Evolutionary conservation across 2,329 filamentous ascomycete species (phyloP), one percentile per base, ranked within the genome.

Genomic region (Tolypocladium amazonense): DNA sequence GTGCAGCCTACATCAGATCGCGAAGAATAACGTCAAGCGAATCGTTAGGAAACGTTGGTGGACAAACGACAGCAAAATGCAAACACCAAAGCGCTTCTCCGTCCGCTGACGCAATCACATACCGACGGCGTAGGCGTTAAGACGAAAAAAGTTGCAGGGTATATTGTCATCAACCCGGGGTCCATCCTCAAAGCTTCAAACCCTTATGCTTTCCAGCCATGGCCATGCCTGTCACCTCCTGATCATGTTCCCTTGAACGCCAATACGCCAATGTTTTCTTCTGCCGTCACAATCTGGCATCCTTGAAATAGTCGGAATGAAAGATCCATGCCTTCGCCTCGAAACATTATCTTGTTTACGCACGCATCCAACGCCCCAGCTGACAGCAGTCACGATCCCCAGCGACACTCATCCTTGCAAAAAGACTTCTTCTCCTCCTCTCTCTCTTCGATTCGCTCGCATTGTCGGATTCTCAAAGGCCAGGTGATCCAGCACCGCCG

Each of bases 401-500:
- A 25, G n/a, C n/a, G 23, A 25, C 12, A 25, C 47, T 18, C 47
- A 8, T 11, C 27, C 27, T n/a, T n/a, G 30, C 47, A 52, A 50
- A 6, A n/a, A n/a, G 18, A 52, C 27, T 30, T 20, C n/a, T n/a
- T n/a, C n/a, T n/a, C n/a, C n/a, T 20, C 12, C 27, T 33, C 27
- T 12, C 20, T 18, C 33, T n/a, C 27, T 33, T 18, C 18, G n/a
- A 20, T 5, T 9, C 5, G 12, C 3, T 12, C 27, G 15, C 27
- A 5, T 23, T 30, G 12, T 33, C 9, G 18, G 1, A 2, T 35
- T 53, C 20, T 54, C 50, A 54, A 14, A 37, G 30, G 43, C 60
- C 66, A n/a, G 73, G 73, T 45, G 73, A 75, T 58, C 70, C 71
- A 58, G 72, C 72, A 56, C 63, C 65, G 35, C 64, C 68, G 12